Evolutionary conservation across 2,329 filamentous ascomycete genomes (phyloP).

Genomic region (Pseudocercospora macadamiae): DNA sequence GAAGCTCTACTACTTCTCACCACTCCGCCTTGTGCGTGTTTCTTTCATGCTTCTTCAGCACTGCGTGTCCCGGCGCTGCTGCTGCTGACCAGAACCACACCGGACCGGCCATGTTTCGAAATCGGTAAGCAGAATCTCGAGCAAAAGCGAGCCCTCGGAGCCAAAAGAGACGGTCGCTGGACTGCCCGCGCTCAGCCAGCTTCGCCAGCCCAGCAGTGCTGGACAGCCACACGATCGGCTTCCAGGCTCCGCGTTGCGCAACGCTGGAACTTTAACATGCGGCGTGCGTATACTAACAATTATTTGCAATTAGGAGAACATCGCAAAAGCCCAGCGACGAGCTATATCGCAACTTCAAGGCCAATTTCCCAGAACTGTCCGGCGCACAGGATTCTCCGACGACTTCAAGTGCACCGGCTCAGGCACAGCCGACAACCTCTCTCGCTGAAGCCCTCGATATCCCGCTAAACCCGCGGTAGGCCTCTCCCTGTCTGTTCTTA

Average conservation of each 20-base stretch:
- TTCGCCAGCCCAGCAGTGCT: slow-evolving; percentile 7
- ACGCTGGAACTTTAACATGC: slow-evolving; percentile 26
- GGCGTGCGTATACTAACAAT: slow-evolving; percentile 20
- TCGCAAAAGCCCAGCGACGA: slow-evolving; percentile 86
- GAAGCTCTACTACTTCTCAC: slow-evolving; percentile 17
- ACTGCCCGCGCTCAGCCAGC: slow-evolving; percentile 21
- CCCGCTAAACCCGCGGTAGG: slow-evolving; percentile 49
- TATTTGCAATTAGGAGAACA: slow-evolving; percentile 46
- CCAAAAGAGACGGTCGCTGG: not conserved
- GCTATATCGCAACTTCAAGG: slow-evolving; percentile 80
- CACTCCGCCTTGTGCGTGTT: slow-evolving; percentile 7
- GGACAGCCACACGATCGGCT: slow-evolving; percentile 19
- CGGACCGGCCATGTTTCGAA: slow-evolving; percentile 49
- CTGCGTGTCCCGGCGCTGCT: slow-evolving; percentile 21
- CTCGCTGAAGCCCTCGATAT: slow-evolving; percentile 52
- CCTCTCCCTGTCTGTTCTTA: slow-evolving; percentile 26
- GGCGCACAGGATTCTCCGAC: slow-evolving; percentile 31
- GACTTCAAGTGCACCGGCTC: slow-evolving; percentile 49
- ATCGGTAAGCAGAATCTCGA: slow-evolving; percentile 43
- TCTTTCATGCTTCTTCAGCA: slow-evolving; percentile 22
- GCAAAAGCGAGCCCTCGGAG: not conserved
- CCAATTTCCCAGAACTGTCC: slow-evolving; percentile 76
- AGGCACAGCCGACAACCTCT: slow-evolving; percentile 43
- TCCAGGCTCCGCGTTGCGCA: slow-evolving; percentile 23
- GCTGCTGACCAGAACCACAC: slow-evolving; percentile 12